Percentiles rank a stretch among this genome's conserved stretches.
phyloP scores from a whole-genome alignment of 257 asterid species.

The Forsythia suspensa region DNA sequence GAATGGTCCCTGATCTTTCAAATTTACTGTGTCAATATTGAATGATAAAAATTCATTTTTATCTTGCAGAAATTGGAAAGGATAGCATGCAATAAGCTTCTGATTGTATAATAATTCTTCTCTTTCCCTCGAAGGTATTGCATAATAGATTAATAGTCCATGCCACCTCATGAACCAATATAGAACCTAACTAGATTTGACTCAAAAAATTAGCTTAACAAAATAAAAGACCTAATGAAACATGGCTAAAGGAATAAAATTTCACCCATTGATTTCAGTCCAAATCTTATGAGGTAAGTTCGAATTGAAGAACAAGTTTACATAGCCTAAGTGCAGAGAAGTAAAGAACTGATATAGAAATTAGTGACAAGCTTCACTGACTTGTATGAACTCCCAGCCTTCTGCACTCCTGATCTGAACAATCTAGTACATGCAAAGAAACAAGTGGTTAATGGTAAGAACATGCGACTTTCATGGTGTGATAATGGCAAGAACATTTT shows the following conservation, averaged over 20 bases:
- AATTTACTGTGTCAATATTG: neutral
- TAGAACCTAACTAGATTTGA: neutral
- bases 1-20: neutral
- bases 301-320: slow-evolving; percentile 1
- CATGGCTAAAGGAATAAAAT: neutral
- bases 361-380: slow-evolving; percentile 26
- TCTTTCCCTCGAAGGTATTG: neutral
- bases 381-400: slow-evolving; percentile 47
- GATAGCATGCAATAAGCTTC: neutral
- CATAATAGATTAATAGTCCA: neutral
- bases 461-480: neutral
- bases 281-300: slow-evolving; percentile 6
- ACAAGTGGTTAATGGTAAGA: slow-evolving; percentile 6
- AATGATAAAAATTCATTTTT: neutral
- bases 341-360: slow-evolving; percentile 11
- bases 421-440: slow-evolving; percentile 30
- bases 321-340: neutral
- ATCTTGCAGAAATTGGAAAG: neutral
- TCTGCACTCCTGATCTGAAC: slow-evolving; percentile 50
- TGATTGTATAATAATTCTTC: neutral
- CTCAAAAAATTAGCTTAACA: slow-evolving; percentile 4
- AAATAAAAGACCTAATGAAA: slow-evolving; percentile 5
- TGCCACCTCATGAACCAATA: neutral
- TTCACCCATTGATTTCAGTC: neutral
- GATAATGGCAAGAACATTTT: neutral